phyloP scores from a whole-genome alignment of 371 early-diverging fungal species.

The Ordospora pajunii region DNA sequence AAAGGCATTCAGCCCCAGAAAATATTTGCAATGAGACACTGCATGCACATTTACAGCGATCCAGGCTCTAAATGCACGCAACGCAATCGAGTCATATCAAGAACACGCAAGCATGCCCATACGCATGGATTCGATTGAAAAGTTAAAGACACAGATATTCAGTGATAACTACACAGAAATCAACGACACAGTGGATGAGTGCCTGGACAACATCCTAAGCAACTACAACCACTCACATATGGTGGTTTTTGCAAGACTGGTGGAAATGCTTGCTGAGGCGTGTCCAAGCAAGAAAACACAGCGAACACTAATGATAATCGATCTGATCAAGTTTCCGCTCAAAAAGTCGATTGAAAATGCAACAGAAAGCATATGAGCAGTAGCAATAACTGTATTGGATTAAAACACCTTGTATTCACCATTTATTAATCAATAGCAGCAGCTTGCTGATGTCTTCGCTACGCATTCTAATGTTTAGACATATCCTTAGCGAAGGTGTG shows the following conservation, averaged over 20 bases:
- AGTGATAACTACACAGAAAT: background rate
- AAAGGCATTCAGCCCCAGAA: background rate
- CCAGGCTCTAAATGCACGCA: too few relatives aligned
- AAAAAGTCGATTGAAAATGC: constrained; percentile 6
- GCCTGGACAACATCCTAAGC: background rate
- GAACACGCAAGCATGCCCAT: background rate
- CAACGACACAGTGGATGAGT: background rate
- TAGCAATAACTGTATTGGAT: background rate
- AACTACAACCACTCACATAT: background rate
- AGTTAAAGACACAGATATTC: background rate
- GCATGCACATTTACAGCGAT: too few relatives aligned
- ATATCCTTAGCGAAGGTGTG: constrained; percentile 22
- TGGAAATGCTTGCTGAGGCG: background rate
- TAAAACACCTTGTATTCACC: background rate
- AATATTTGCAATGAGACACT: background rate
- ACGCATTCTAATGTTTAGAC: background rate
- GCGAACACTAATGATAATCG: background rate
- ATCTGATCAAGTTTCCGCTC: constrained; percentile 33
- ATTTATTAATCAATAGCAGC: background rate
- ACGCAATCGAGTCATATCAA: too few relatives aligned
- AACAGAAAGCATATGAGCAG: background rate
- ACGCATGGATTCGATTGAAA: background rate
- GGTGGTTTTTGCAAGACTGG: background rate
- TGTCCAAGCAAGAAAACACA: background rate
- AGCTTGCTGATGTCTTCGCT: constrained; percentile 24